Evolutionary conservation across 495 filamentous ascomycete genomes (phyloP).

Genomic region (Penicillium cinerascens): DNA sequence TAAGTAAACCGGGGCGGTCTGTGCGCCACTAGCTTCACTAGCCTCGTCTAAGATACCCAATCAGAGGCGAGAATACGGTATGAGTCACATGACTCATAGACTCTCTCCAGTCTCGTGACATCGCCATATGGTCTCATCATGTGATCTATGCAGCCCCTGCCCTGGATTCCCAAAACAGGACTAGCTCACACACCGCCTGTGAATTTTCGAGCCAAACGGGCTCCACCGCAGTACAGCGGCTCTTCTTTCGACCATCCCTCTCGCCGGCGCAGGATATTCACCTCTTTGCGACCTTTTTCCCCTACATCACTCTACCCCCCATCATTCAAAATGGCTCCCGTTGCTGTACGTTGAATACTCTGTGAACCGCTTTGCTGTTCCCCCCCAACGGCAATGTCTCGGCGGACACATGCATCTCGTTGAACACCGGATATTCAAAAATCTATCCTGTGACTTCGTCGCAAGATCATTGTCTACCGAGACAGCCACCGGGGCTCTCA

Average conservation of each 20-base stretch:
- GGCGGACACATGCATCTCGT: slow-evolving; percentile 4
- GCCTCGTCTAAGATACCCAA: slow-evolving; percentile 22
- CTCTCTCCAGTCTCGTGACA: slow-evolving; percentile 2
- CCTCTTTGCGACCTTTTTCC: slow-evolving; percentile 54
- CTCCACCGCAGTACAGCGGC: slow-evolving; percentile 29
- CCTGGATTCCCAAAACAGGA: slow-evolving; percentile 20
- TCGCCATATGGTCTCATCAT: neutral
- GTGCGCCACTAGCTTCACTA: slow-evolving; percentile 17
- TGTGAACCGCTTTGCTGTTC: slow-evolving; percentile 87
- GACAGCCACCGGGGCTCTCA: slow-evolving; percentile 27
- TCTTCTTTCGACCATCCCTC: slow-evolving; percentile 28
- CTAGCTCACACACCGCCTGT: slow-evolving; percentile 27
- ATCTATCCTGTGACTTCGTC: slow-evolving; percentile 13
- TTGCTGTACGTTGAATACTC: slow-evolving; percentile 66
- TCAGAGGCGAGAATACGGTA: neutral
- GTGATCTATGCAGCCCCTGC: slow-evolving; percentile 22
- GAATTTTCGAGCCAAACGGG: slow-evolving; percentile 19
- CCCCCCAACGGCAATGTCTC: slow-evolving; percentile 22
- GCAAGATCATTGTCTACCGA: slow-evolving; percentile 7
- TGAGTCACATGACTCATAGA: slow-evolving; percentile 1
- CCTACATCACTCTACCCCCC: slow-evolving; percentile 23
- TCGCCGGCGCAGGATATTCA: slow-evolving; percentile 56
- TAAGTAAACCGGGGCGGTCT: slow-evolving; percentile 24
- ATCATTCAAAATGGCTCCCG: slow-evolving; percentile 50
- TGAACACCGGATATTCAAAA: slow-evolving; percentile 21